A percentile compares a stretch with the other conserved stretches of the same genome.
phyloP scores from a whole-genome alignment of 1,284 basidiomycete genomes.

The Singerocomus inundabilis region DNA sequence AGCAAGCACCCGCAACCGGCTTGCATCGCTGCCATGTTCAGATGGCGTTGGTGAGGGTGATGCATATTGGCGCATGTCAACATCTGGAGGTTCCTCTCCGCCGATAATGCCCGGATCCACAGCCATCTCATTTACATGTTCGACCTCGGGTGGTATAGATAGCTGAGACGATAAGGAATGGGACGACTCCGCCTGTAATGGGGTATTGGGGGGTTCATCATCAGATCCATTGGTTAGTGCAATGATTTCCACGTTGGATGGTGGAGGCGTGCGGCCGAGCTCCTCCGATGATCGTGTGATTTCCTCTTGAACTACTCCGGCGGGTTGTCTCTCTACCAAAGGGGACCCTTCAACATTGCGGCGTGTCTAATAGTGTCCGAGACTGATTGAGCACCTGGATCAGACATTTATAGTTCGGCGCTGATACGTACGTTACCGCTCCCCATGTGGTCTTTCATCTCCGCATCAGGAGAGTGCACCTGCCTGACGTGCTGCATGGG shows the following conservation, averaged over 20 bases:
- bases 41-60: conserved; percentile 31
- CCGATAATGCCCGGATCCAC: not conserved
- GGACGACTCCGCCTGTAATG: conserved; percentile 1
- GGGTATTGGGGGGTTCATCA: not conserved
- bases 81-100: not conserved
- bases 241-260: not conserved
- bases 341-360: not conserved
- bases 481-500: conserved; percentile 21
- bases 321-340: not conserved
- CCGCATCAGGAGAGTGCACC: conserved; percentile 12
- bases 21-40: conserved; percentile 27
- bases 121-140: not conserved
- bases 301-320: not conserved
- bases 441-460: conserved; percentile 1
- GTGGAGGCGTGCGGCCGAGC: not conserved
- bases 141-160: not conserved
- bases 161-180: conserved; percentile 1
- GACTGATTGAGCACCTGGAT: conserved; percentile 8
- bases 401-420: not conserved
- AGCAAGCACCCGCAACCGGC: not conserved
- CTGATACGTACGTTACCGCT: conserved; percentile 6
- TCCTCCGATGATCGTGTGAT: not conserved
- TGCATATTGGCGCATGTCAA: not conserved
- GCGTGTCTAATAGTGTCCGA: conserved; percentile 3
- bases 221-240: not conserved